Evolutionary conservation across 345 rosid genomes (phyloP).

Genomic region (Citrus sinensis): DNA sequence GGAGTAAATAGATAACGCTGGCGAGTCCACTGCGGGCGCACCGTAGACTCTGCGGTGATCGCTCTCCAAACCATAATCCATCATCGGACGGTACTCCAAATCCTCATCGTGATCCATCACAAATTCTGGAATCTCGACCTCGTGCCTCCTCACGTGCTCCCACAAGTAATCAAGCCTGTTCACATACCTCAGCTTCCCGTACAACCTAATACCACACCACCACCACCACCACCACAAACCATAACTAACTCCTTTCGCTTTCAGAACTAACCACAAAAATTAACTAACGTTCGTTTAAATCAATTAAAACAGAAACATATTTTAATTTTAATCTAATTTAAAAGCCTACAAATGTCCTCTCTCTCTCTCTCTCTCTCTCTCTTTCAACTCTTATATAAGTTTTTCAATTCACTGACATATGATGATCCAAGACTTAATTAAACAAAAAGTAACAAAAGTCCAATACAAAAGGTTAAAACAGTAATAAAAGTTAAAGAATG

Average conservation of each 20-base stretch:
- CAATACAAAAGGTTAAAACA: not conserved
- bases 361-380: too few species aligned
- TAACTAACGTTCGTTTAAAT: not conserved
- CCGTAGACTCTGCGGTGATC: constrained; percentile 57
- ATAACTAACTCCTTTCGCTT: not conserved
- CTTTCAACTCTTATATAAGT: too few species aligned
- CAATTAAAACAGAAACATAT: too few species aligned
- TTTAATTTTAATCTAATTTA: too few species aligned
- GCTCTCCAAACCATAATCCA: constrained; percentile 74
- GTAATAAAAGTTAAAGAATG: not conserved
- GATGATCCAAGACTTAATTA: too few species aligned
- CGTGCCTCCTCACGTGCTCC: constrained; percentile 73
- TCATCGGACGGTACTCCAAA: constrained; percentile 69
- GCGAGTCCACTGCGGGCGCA: constrained; percentile 45
- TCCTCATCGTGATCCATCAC: constrained; percentile 74
- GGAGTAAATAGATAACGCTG: constrained; percentile 48
- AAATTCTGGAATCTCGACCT: constrained; percentile 69
- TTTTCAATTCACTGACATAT: too few species aligned
- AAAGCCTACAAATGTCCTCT: too few species aligned
- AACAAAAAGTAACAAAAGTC: not conserved
- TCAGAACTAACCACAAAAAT: not conserved
- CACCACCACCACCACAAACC: constrained; percentile 1
- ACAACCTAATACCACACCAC: constrained; percentile 41
- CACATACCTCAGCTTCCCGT: constrained; percentile 61
- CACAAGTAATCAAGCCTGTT: constrained; percentile 69